Percentiles rank a stretch among this genome's conserved stretches.
Conservation (phyloP, 2,329 filamentous ascomycete species). For the Pleoardoris graminearum region DNA sequence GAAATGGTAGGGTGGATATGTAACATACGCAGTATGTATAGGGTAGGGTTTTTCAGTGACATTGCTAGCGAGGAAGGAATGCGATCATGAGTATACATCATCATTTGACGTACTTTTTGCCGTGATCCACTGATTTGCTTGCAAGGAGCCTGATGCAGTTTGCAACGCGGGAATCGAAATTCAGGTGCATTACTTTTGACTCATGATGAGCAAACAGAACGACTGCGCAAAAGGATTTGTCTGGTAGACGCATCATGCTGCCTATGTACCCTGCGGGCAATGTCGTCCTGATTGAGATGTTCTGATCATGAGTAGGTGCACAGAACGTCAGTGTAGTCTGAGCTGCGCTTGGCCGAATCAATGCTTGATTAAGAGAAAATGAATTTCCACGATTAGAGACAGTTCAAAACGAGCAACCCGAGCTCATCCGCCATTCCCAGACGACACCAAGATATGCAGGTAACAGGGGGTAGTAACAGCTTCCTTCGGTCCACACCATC, state of each 20-base stretch:
- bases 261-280: too few species aligned
- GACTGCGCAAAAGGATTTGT: too few species aligned
- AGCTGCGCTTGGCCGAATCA: neutral
- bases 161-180: too few species aligned
- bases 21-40: constrained; percentile 24
- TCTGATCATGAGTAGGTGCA: too few species aligned
- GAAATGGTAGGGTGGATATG: constrained; percentile 8
- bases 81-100: constrained; percentile 31
- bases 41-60: constrained; percentile 22
- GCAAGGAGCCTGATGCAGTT: too few species aligned
- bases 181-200: too few species aligned
- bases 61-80: constrained; percentile 22
- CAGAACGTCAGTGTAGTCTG: too few species aligned
- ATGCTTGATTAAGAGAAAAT: constrained; percentile 15
- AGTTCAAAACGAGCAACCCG: constrained; percentile 37
- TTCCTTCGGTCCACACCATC: constrained; percentile 16
- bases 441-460: constrained; percentile 31
- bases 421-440: constrained; percentile 20
- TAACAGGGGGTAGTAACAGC: constrained; percentile 24
- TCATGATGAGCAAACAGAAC: too few species aligned
- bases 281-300: too few species aligned
- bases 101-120: neutral
- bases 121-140: neutral
- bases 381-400: constrained; percentile 37
- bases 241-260: too few species aligned